Base-by-base conservation (phyloP, 2,329 filamentous ascomycete species). In the Aureobasidium namibiae region DNA sequence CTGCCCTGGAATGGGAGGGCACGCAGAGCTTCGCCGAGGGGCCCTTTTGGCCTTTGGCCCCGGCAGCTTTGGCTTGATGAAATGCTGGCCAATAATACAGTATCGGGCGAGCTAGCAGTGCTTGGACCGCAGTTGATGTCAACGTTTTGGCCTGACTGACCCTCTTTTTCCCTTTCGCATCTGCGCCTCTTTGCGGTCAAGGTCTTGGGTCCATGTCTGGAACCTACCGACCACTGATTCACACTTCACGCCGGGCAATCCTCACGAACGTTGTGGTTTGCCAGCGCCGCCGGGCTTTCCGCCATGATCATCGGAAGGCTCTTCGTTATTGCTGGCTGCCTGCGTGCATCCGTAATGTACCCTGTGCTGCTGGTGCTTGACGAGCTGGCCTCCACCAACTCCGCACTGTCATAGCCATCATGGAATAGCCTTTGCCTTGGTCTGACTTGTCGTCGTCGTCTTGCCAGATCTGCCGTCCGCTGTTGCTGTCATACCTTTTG, bases 191-290 rank as follows among this genome's bases (percentile, higher is more conserved):
- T 56, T 59, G 57, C 57, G 57, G 57, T 59, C 56, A 53, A 59
- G 57, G 57, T 59, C 57, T 59, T 59, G 57, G 57, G 42, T 46
- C 53, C 59, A 61, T 57, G 53, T 49, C 52, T 61, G 59, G 59
- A 61, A 61, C 59, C 52, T 57, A 26, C 52, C 59, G 59, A 50
- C 42, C 56, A 48, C 44, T 61, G 59, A 61, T 61, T 61, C 59
- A 61, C 52, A 61, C 59, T 61, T 57, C 59, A 56, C 49, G 50
- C 59, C 39, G 50, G 50, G 59, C 59, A 54, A 61, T 61, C 59
- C 59, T 59, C 57, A 56, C 39, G 52, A 57, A 61, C 59, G 59
- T 61, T 54, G 50, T 54, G 50, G 50, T 61, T 61, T 42, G 50
- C 59, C 59, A 61, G 59, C 39, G 56, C 59, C 59, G 59, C 59